Evolutionary conservation across 257 asterid species (phyloP), one percentile per base, ranked within the genome.

Genomic region (Echium plantagineum): DNA sequence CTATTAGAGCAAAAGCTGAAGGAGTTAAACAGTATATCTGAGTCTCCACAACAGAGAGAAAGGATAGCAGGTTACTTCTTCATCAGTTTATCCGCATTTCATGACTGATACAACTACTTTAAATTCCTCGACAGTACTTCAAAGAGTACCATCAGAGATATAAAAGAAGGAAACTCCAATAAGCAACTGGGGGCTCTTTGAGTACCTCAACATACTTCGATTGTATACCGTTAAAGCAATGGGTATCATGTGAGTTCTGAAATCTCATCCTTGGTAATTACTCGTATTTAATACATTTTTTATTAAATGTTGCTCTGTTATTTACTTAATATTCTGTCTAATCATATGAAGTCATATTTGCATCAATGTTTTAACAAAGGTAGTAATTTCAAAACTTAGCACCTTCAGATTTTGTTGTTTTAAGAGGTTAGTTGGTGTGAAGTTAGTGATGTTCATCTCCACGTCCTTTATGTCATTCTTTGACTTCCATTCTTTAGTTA

Each of bases 1-100:
- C 89, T 91, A 67, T 74, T 91, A 76, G 98, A 88, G 78, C 83
- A 82, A 72, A 88, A 88, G 70, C 79, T 88, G 24, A 75, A 77
- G 70, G 95, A 88, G 69, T 72, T 85, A 70, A 72, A 91, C 65
- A 75, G 17, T 30, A 81, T 66, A 65, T 82, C 81, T 19, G 94
- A 85, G 65, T 72, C 82, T 65, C 80, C 96, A 8, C 60, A 66
- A 49, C 78, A 69, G 51, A 80, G 66, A 54, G 55, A 71, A 13
- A 80, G 63, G 51, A 52, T 55, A 17, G 58, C 47, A 22, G 70
- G 61, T 59, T n/a, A 60, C 56, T 57, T 67, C 75, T 54, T 46
- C 66, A 21, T 59, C 68, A 20, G 53, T 56, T 52, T 77, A 65
- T 63, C 69, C 67, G 62, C 77, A 72, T 64, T 52, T 21, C 31